Base-by-base conservation (phyloP, 805 yeast genomes). In the Yarrowia sp. region DNA sequence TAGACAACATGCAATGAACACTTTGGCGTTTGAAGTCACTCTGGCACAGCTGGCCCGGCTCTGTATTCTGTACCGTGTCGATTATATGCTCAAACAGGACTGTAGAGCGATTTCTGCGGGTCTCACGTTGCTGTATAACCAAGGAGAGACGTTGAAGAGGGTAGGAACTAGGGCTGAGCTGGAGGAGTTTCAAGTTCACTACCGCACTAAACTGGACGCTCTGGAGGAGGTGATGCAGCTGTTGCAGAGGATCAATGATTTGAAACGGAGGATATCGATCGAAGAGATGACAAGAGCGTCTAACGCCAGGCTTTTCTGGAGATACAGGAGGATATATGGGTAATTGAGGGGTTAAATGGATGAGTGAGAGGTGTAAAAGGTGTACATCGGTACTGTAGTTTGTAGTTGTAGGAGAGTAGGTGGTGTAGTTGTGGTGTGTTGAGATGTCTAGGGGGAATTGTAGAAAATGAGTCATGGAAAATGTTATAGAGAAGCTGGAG, bases 81-180 rank as follows among this genome's bases (percentile, higher is more conserved):
- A 53, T 22, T 19, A 14, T 14, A 53, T 53, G 59, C 59, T 53
- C 19, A 19, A 22, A 9, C 59, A 53, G 36, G 59, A 53, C 45
- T 53, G 59, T 40, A 38, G 59, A 15, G 59, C 45, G 14, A 53
- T 53, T 14, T 53, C 59, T 8, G 45, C 59, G 4, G 59, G 59
- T 5, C 45, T 53, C 9, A 40, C 45, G 22, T 14, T 53, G 36
- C 10, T 53, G 12, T 53, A 40, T n/a, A 15, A 40, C 10, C 45
- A 53, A 11, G 59, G 59, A 11, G 59, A 53, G 16, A 11, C 9
- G 16, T 22, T 53, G 36, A 53, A 22, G 10, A 5, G 45, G 5
- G 3, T 19, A 15, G 59, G 59, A 1, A 19, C 59, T 10, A 15
- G 59, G 7, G 59, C 35, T 8, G 14, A 53, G 4, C 45, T 53